Evolutionary conservation across 805 yeast species (phyloP).

Genomic region (Starmerella sirachaensis): DNA sequence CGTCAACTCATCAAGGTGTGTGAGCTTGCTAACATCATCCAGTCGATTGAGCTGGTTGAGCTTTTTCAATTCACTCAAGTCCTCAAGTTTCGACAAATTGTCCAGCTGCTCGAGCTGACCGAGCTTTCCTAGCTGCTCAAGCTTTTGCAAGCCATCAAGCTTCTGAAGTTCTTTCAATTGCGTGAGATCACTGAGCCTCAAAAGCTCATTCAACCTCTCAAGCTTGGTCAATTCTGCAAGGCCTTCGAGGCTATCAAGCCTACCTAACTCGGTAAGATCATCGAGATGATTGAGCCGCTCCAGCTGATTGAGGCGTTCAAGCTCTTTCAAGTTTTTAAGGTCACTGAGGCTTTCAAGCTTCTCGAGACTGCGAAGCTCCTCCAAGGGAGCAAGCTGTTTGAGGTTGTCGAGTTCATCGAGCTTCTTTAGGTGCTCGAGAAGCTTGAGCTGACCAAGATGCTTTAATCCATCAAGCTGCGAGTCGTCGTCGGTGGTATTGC

Average conservation of each 20-base stretch:
- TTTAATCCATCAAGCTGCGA: conserved; percentile 1
- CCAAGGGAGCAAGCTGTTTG: background rate
- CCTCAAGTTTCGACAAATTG: conserved; percentile 10
- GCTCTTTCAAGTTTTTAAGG: conserved; percentile 1
- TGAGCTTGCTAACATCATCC: background rate
- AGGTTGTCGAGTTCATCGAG: conserved; percentile 5
- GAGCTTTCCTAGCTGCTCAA: background rate
- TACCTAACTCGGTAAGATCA: conserved; percentile 2
- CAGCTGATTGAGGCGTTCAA: conserved; percentile 6
- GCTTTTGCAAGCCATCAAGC: background rate
- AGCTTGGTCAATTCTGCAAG: no score
- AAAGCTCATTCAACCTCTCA: no score
- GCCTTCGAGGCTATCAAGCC: no score
- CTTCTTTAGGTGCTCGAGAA: conserved; percentile 12
- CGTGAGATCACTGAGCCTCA: background rate
- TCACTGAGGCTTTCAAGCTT: conserved; percentile 3
- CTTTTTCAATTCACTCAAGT: conserved; percentile 17
- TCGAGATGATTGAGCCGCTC: conserved; percentile 4
- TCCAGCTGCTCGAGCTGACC: background rate
- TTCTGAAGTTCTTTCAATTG: background rate
- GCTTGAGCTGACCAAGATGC: conserved; percentile 6
- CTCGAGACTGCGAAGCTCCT: conserved; percentile 3
- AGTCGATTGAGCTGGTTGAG: conserved; percentile 9
- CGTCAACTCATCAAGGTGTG: background rate
- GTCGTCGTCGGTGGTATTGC: background rate